A percentile compares a stretch with the other conserved stretches of the same genome.
phyloP scores from a whole-genome alignment of 345 rosid genomes.

The Pistacia integerrima region DNA sequence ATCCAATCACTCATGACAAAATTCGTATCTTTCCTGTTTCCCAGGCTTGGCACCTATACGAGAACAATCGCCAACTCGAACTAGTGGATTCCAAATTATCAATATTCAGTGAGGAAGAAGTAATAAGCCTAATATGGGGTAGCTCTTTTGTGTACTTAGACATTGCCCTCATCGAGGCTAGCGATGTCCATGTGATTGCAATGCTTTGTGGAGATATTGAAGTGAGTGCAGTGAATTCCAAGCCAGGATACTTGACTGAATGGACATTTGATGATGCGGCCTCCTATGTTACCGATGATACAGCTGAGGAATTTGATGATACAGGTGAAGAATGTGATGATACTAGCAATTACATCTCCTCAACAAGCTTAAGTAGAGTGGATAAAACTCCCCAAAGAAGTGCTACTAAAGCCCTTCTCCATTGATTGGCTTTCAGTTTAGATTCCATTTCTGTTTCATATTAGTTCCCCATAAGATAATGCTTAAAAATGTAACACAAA shows the following conservation, averaged over 20 bases:
- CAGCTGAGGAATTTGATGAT: neutral
- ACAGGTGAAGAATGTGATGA: neutral
- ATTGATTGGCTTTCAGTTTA: too few species aligned
- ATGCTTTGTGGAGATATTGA: conserved; percentile 77
- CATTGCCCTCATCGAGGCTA: conserved; percentile 56
- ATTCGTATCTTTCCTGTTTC: conserved; percentile 27
- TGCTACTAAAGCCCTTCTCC: too few species aligned
- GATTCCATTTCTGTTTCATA: neutral
- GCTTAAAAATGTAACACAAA: too few species aligned
- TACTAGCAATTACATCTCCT: too few species aligned
- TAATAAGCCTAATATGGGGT: conserved; percentile 47
- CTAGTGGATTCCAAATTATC: conserved; percentile 42
- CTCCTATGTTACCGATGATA: conserved; percentile 31
- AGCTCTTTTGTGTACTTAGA: conserved; percentile 63
- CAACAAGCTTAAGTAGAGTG: too few species aligned
- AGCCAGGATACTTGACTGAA: conserved; percentile 62
- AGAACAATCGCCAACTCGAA: conserved; percentile 35
- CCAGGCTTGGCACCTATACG: conserved; percentile 62
- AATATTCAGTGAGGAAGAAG: conserved; percentile 46
- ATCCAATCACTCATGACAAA: too few species aligned
- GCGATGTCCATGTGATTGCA: conserved; percentile 66
- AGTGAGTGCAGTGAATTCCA: conserved; percentile 38
- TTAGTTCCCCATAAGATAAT: too few species aligned
- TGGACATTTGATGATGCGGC: conserved; percentile 51
- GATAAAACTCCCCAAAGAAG: too few species aligned